Base-by-base conservation (phyloP, 805 yeast species). In the Lipomyces orientalis region DNA sequence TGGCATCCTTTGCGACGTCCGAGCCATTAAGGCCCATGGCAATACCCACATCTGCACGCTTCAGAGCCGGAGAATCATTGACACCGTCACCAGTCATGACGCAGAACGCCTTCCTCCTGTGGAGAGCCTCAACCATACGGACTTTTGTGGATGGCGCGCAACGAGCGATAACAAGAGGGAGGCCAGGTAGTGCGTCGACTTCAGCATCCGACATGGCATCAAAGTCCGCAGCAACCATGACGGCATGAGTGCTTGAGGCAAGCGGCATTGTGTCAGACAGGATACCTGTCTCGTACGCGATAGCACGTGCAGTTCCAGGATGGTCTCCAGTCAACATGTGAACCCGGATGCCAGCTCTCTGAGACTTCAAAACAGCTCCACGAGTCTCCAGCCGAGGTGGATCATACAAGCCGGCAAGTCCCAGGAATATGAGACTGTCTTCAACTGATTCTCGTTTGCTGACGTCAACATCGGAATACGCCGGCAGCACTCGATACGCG, bases 1-100 rank as follows among this genome's bases (percentile, higher is more conserved):
- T 83, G 5, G 93, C 91, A 77, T 90, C 93, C 76, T 90, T 90
- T 14, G 94, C 94, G 58, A 90, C 94, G 79, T 90, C 94, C 12
- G 91, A 87, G 5, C 94, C 94, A 68, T 88, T 85, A 79, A 87
- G 81, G 58, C 94, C 94, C 94, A 90, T 90, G 10, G 94, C 92
- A 77, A 90, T 89, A 72, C 94, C 94, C 64, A 90, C 91, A 78
- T 90, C 93, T 4, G 94, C 89, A 66, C 83, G 86, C 76, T 89
- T 89, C 78, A 90, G 81, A 34, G 90, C 86, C 34, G 94, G 94
- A 1, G 93, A 88, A 76, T 90, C 94, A 76, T 90, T 90, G 56
- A 90, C 93, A 71, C 94, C 94, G 77, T 90, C 94, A 68, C 92
- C 92, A 31, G 92, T 88, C 94, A 90, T 90, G 33, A 93, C 94